A percentile compares a stretch with the other conserved stretches of the same genome.
phyloP scores from a whole-genome alignment of 495 filamentous ascomycete species.

The Pyronema omphalodes region DNA sequence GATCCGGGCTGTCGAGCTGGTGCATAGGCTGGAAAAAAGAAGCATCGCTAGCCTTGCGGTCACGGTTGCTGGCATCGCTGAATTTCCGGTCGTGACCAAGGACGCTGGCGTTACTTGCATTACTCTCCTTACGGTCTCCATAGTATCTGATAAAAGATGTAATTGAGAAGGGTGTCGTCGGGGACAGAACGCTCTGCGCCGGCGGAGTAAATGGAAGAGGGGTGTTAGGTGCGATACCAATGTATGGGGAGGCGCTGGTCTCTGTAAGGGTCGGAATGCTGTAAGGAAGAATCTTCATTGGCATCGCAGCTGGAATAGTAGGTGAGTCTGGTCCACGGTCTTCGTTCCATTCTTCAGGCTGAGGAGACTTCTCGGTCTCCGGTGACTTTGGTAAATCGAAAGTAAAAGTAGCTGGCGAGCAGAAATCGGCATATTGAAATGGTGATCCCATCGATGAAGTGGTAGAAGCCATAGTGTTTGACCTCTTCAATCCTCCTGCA shows the following conservation, averaged over 20 bases:
- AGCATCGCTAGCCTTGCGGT: too few relatives aligned
- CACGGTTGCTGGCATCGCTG: too few relatives aligned
- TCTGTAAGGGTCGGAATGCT: slow-evolving; percentile 19
- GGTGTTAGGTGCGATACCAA: neutral
- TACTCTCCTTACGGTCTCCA: slow-evolving; percentile 6
- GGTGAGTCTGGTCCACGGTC: slow-evolving; percentile 9
- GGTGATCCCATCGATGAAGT: slow-evolving; percentile 24
- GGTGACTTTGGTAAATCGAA: neutral
- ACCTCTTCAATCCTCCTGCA: neutral
- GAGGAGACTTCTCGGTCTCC: neutral
- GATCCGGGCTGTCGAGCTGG: slow-evolving; percentile 2
- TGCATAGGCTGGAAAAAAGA: neutral
- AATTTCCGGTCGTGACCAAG: slow-evolving; percentile 6
- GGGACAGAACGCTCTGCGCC: slow-evolving; percentile 20
- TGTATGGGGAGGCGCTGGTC: neutral
- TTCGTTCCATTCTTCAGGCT: slow-evolving; percentile 5
- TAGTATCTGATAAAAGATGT: slow-evolving; percentile 21
- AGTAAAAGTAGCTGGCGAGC: neutral
- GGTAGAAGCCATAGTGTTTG: slow-evolving; percentile 11
- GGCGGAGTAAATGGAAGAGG: slow-evolving; percentile 5
- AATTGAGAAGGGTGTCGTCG: slow-evolving; percentile 35
- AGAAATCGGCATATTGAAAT: slow-evolving; percentile 22
- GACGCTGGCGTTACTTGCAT: neutral
- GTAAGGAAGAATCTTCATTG: slow-evolving; percentile 27
- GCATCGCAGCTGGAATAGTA: slow-evolving; percentile 15